These are phyloP conservation scores for Stephania yunnanensis DNA, from an alignment of 164 flowering plant genomes.

Conservation along the genomic window DNA sequence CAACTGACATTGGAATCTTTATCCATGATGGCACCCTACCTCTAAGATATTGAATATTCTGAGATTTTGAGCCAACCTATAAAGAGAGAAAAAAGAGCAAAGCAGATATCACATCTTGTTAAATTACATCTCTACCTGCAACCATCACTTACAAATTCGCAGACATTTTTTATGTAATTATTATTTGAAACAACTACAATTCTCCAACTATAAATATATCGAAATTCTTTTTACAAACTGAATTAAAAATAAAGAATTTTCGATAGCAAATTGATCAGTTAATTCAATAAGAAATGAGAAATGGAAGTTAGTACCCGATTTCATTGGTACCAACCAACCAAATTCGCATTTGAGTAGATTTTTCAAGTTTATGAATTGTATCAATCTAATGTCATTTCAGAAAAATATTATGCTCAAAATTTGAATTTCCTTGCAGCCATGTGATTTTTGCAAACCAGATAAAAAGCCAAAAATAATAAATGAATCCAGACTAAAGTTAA, in stretches of 20 bases:
- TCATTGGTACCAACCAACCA: no score
- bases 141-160: not conserved
- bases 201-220: no score
- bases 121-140: not conserved
- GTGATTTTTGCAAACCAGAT: not conserved
- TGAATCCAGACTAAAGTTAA: no score
- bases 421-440: not conserved
- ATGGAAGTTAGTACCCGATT: no score
- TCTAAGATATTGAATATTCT: slow-evolving; percentile 24
- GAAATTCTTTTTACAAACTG: no score
- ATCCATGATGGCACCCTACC: slow-evolving; percentile 32
- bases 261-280: no score
- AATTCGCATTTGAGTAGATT: not conserved
- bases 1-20: slow-evolving; percentile 30
- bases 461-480: not conserved
- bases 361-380: not conserved
- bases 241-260: no score
- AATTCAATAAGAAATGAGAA: no score
- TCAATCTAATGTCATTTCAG: not conserved
- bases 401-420: not conserved
- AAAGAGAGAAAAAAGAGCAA: not conserved
- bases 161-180: no score
- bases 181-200: no score
- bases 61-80: slow-evolving; percentile 37
- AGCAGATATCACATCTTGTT: not conserved